These are phyloP conservation scores for Cyanodermella asteris DNA, from an alignment of 2,329 filamentous ascomycete species.

Conservation along the genomic window DNA sequence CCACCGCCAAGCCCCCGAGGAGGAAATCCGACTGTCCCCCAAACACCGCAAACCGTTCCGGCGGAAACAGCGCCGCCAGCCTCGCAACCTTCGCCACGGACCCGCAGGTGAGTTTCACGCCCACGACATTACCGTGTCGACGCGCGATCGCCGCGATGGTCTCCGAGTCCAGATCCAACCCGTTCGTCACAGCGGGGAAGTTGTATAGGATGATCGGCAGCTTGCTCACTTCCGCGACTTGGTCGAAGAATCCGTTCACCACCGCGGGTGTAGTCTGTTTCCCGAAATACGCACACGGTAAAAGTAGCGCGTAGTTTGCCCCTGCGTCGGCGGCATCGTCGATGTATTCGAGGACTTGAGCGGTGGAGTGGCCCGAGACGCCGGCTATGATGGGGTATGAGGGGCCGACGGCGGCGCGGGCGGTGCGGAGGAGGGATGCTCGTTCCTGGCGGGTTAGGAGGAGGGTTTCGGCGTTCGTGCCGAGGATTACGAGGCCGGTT, in stretches of 20 bases:
- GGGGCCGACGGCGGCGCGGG: slow-evolving; percentile 30
- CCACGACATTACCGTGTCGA: slow-evolving; percentile 33
- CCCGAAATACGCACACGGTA: slow-evolving; percentile 43
- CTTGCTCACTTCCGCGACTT: slow-evolving; percentile 29
- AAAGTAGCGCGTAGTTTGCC: slow-evolving; percentile 37
- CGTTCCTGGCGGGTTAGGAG: slow-evolving; percentile 38
- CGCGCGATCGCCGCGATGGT: slow-evolving; percentile 32
- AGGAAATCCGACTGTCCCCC: slow-evolving; percentile 56
- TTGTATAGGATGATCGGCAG: slow-evolving; percentile 45
- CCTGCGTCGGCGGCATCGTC: slow-evolving; percentile 36
- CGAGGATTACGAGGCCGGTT: slow-evolving; percentile 30
- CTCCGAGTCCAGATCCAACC: slow-evolving; percentile 45
- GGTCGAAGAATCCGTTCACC: slow-evolving; percentile 35
- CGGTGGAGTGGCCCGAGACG: slow-evolving; percentile 40
- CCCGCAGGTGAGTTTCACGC: slow-evolving; percentile 44
- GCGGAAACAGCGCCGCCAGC: slow-evolving; percentile 28
- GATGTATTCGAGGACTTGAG: slow-evolving; percentile 38
- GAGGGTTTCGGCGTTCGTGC: slow-evolving; percentile 34
- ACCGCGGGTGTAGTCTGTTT: slow-evolving; percentile 36
- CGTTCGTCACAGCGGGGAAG: slow-evolving; percentile 47
- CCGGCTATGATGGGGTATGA: slow-evolving; percentile 40
- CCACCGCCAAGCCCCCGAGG: slow-evolving; percentile 30
- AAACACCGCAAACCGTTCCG: slow-evolving; percentile 41
- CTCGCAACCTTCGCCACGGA: slow-evolving; percentile 39
- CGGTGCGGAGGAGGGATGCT: slow-evolving; percentile 31